Base-by-base conservation (phyloP, 768 basidiomycete genomes). In the Amanita pallidorosea region DNA sequence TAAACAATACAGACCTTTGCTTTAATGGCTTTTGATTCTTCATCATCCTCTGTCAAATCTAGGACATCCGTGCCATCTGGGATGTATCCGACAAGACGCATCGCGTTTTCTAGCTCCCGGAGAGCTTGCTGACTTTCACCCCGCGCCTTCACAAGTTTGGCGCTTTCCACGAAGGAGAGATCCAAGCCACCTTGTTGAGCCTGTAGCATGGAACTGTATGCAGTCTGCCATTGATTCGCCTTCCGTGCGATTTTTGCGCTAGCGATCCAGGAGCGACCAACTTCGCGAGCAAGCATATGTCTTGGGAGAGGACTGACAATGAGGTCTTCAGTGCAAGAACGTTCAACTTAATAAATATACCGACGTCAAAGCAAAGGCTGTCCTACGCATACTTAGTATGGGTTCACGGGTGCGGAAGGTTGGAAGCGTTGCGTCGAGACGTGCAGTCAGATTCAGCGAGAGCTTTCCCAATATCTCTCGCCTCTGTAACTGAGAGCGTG, bases 241-340 rank as follows among this genome's bases (percentile, higher is more conserved):
- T 97, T 99, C 31, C 96, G 74, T 31, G 96, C 96, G 51, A 93
- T 92, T 63, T 94, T 97, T n/a, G 94, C 86, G 53, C 86, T 97
- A 23, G 79, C 73, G 11, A 98, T 75, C 96, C 96, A 99, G 1
- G 90, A 83, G 43, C 77, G 75, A 3, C 91, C 86, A 34, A 94
- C 82, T 57, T 86, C 83, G 12, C 67, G 67, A 31, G 63, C 70
- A n/a, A 79, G 64, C 36, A 64, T 65, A 12, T 67, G 59, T 42
- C 68, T 67, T 23, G 68, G 62, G 36, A 63, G 63, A 25, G 67
- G 61, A 17, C 67, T 70, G 45, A 55, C 12, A 33, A 13, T 33
- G 54, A 47, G 17, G 56, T 53, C 50, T 43, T 37, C 31, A 47
- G 47, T 45, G 17, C 20, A 31, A 18, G 23, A 11, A 49, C 50